Percentiles rank a stretch among this genome's conserved stretches.
Conservation (phyloP, 1,284 basidiomycete genomes). For the Rhodotorula sp. region DNA sequence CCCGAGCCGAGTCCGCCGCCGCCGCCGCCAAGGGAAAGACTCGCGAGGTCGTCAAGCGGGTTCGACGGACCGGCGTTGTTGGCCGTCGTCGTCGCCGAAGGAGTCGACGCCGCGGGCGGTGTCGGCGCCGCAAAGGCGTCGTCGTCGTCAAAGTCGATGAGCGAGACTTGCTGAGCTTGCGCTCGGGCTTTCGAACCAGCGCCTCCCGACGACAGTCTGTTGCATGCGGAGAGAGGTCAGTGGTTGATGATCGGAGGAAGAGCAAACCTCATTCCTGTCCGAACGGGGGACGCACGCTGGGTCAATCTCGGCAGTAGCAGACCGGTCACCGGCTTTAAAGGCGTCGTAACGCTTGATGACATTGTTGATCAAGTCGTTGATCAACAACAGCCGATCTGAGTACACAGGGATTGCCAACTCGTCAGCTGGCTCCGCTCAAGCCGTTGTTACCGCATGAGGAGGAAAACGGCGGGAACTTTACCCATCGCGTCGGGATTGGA, state of each 20-base stretch:
- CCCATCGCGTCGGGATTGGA: conserved; percentile 70
- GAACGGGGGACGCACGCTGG: conserved; percentile 45
- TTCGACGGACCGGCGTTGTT: conserved; percentile 6
- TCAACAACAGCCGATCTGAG: conserved; percentile 83
- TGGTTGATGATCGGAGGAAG: neutral
- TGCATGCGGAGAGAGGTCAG: neutral
- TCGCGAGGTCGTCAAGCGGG: conserved; percentile 40
- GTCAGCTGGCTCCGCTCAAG: too few relatives aligned
- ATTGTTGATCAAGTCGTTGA: conserved; percentile 96
- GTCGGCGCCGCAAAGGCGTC: conserved; percentile 36
- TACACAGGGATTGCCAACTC: too few relatives aligned
- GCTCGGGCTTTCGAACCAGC: conserved; percentile 27
- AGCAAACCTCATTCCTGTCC: neutral
- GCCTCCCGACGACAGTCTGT: neutral
- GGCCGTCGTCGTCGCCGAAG: neutral
- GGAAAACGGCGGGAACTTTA: conserved; percentile 49
- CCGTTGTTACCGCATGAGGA: neutral
- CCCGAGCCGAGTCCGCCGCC: neutral
- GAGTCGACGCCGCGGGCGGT: neutral
- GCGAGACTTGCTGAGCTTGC: conserved; percentile 40
- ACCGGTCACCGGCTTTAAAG: conserved; percentile 83
- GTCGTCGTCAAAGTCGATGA: conserved; percentile 46
- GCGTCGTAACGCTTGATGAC: conserved; percentile 86
- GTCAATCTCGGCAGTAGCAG: conserved; percentile 59
- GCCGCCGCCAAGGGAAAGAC: conserved; percentile 30